Conservation (phyloP, 805 yeast genomes). For the Priceomyces castillae region DNA sequence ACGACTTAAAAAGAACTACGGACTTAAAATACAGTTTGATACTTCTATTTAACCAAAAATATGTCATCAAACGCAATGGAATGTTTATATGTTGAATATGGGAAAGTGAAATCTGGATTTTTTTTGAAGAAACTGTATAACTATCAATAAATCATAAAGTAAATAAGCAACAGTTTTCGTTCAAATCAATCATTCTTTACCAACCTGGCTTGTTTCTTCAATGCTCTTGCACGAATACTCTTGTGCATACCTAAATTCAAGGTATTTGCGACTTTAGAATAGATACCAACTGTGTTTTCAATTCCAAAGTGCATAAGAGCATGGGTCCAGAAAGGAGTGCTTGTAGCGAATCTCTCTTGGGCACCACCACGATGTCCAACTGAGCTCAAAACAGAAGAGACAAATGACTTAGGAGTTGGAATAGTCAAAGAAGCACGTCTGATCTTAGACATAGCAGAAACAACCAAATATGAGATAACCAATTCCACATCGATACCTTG, state of each 20-base stretch:
- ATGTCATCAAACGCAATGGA: no score
- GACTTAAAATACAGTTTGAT: no score
- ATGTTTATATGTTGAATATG: no score
- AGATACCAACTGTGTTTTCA: conserved; percentile 79
- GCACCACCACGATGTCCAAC: conserved; percentile 90
- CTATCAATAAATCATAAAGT: no score
- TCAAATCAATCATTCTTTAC: conserved; percentile 23
- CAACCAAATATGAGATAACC: conserved; percentile 82
- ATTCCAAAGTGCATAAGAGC: conserved; percentile 86
- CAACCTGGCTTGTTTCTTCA: conserved; percentile 61
- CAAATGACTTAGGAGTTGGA: conserved; percentile 83
- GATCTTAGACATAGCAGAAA: conserved; percentile 94
- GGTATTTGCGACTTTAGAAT: conserved; percentile 62
- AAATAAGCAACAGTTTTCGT: no score
- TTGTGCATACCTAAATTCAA: conserved; percentile 76
- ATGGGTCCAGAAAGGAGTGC: conserved; percentile 92
- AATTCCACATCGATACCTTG: conserved; percentile 81
- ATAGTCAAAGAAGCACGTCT: conserved; percentile 69
- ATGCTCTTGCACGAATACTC: conserved; percentile 76
- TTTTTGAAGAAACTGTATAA: no score
- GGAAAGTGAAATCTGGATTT: no score
- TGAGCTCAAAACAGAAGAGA: conserved; percentile 60
- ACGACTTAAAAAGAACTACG: no score
- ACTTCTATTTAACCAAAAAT: neutral
- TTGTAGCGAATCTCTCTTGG: conserved; percentile 81